These are phyloP conservation scores for Darksidea phi DNA, from an alignment of 495 filamentous ascomycete species.

Conservation along the genomic window DNA sequence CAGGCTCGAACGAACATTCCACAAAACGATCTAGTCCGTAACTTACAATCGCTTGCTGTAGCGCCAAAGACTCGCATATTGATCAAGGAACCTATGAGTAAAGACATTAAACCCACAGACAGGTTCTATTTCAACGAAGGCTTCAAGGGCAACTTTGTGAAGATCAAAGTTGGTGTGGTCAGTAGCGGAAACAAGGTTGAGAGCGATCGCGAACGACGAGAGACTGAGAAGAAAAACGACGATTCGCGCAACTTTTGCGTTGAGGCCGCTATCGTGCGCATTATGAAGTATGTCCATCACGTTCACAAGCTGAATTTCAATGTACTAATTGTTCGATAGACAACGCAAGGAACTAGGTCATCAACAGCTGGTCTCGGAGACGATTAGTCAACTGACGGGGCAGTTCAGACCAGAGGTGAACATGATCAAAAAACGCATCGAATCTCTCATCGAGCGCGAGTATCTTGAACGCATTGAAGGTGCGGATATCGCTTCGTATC, in stretches of 20 bases:
- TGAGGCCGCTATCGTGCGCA: constrained; percentile 87
- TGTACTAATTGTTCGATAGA: constrained; percentile 50
- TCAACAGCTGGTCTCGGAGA: constrained; percentile 77
- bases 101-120: constrained; percentile 76
- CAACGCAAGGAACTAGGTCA: constrained; percentile 85
- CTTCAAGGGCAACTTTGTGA: constrained; percentile 77
- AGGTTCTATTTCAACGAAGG: constrained; percentile 79
- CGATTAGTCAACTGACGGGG: constrained; percentile 70
- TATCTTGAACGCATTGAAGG: constrained; percentile 87
- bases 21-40: constrained; percentile 69
- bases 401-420: constrained; percentile 87
- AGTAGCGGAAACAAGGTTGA: constrained; percentile 75
- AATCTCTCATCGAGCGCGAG: constrained; percentile 86
- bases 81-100: constrained; percentile 78
- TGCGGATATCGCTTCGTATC: constrained; percentile 65
- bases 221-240: constrained; percentile 85
- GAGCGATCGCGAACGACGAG: constrained; percentile 73
- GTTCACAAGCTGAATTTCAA: constrained; percentile 6
- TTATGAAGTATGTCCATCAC: constrained; percentile 78
- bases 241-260: constrained; percentile 73
- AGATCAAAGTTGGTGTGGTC: constrained; percentile 82
- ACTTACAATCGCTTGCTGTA: constrained; percentile 82
- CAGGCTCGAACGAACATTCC: constrained; percentile 82
- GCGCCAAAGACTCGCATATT: constrained; percentile 80
- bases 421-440: constrained; percentile 93